Evolutionary conservation across 2,329 filamentous ascomycete species (phyloP).

Genomic region (Calonectria fujianensis): DNA sequence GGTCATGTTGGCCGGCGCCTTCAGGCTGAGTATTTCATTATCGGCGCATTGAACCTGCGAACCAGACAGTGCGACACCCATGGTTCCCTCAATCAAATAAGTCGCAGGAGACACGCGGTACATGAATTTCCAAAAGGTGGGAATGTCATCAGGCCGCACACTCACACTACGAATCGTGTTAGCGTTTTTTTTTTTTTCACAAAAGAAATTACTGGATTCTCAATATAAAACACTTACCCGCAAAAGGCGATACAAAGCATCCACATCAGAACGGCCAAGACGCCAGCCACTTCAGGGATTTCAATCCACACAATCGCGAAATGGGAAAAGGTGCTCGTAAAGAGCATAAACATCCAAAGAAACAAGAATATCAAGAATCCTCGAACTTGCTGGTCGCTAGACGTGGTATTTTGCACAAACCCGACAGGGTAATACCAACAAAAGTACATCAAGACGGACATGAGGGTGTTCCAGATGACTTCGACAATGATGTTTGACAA

Average conservation of each 20-base stretch:
- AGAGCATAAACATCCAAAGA: conserved; percentile 53
- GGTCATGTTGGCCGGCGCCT: conserved; percentile 69
- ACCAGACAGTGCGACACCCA: conserved; percentile 59
- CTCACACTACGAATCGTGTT: conserved; percentile 69
- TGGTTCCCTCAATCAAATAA: conserved; percentile 79
- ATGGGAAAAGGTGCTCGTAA: conserved; percentile 54
- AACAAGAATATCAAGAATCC: conserved; percentile 54
- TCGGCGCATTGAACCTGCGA: conserved; percentile 50
- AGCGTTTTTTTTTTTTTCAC: background rate
- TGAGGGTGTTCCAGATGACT: conserved; percentile 50
- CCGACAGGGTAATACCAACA: conserved; percentile 56
- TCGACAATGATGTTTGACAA: conserved; percentile 53
- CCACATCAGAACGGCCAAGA: conserved; percentile 63
- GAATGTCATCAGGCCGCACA: conserved; percentile 72
- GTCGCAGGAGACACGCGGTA: conserved; percentile 81
- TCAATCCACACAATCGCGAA: conserved; percentile 51
- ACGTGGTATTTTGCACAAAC: conserved; percentile 52
- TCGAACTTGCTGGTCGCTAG: conserved; percentile 47
- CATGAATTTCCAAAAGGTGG: conserved; percentile 84
- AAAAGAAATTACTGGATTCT: conserved; percentile 52
- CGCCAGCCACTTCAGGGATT: conserved; percentile 50
- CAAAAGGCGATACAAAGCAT: conserved; percentile 54
- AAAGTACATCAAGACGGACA: conserved; percentile 53
- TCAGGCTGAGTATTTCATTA: conserved; percentile 72
- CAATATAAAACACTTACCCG: conserved; percentile 64